Conservation (phyloP, 129 eudicot genomes). For the Chrysanthemum lavandulifolium region DNA sequence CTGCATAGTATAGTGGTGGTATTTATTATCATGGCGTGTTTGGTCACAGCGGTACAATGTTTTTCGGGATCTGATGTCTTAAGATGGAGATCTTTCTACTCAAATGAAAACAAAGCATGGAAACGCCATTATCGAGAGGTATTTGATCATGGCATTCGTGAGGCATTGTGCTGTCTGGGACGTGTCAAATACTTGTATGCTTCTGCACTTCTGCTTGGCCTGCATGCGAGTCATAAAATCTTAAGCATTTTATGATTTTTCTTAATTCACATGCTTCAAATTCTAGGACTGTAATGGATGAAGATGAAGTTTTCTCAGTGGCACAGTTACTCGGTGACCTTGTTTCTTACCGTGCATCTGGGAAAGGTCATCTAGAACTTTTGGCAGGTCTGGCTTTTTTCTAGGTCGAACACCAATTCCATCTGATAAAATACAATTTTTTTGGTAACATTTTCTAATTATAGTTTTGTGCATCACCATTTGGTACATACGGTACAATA, state of each 20-base stretch:
- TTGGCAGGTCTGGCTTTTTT: slow-evolving; percentile 61
- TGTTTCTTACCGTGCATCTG: slow-evolving; percentile 78
- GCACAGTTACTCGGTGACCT: slow-evolving; percentile 77
- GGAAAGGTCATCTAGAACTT: slow-evolving; percentile 74
- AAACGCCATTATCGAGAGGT: slow-evolving; percentile 70
- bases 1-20: slow-evolving; percentile 32
- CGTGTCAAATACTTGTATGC: slow-evolving; percentile 69
- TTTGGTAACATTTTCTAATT: slow-evolving; percentile 1
- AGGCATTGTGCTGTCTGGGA: slow-evolving; percentile 83
- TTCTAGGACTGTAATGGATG: slow-evolving; percentile 56
- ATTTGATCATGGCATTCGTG: slow-evolving; percentile 80
- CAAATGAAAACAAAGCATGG: slow-evolving; percentile 63
- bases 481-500: too few relatives aligned
- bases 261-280: neutral
- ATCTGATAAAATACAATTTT: neutral
- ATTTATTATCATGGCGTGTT: slow-evolving; percentile 44
- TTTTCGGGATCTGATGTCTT: slow-evolving; percentile 61
- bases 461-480: too few relatives aligned
- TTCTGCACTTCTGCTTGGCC: slow-evolving; percentile 24
- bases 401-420: neutral
- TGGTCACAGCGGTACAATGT: slow-evolving; percentile 54
- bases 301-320: slow-evolving; percentile 73
- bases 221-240: neutral
- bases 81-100: slow-evolving; percentile 75
- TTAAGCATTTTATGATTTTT: slow-evolving; percentile 9